Conservation (phyloP, 1,139 yeast species). For the Pichia sp. region DNA sequence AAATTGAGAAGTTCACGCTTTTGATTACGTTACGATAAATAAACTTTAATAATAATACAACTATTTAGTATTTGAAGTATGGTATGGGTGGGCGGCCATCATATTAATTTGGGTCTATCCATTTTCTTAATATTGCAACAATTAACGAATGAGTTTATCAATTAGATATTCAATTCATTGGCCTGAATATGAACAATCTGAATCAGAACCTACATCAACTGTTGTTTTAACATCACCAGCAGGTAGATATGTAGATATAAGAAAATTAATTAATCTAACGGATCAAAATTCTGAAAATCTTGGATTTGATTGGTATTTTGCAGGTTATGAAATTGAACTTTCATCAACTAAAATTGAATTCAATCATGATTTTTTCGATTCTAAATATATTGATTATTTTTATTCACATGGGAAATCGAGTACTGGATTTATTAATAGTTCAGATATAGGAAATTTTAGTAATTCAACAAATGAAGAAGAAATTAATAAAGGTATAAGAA, state of each 20-base stretch:
- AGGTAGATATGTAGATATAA: slow-evolving; percentile 41
- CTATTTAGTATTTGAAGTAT: no score
- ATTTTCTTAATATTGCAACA: no score
- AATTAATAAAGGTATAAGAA: slow-evolving; percentile 36
- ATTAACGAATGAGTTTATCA: slow-evolving; percentile 14
- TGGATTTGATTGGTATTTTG: slow-evolving; percentile 41
- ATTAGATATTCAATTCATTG: slow-evolving; percentile 17
- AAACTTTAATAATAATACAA: no score
- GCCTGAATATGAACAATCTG: slow-evolving; percentile 29
- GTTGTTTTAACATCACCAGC: slow-evolving; percentile 44
- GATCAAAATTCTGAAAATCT: slow-evolving; percentile 16
- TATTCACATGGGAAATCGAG: slow-evolving; percentile 1
- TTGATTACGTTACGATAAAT: no score
- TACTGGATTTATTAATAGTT: not conserved
- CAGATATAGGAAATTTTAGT: slow-evolving; percentile 23
- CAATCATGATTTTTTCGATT: slow-evolving; percentile 27
- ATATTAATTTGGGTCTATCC: no score
- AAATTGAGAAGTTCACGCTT: no score
- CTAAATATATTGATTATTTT: slow-evolving; percentile 17
- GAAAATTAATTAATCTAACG: slow-evolving; percentile 27
- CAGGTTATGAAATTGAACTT: slow-evolving; percentile 28
- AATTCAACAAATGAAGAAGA: slow-evolving; percentile 46
- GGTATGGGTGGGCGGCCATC: no score
- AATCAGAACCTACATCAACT: slow-evolving; percentile 45
- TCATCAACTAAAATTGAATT: slow-evolving; percentile 22